These are phyloP conservation scores for Lycium barbarum DNA, from an alignment of 257 asterid species.

Conservation along the genomic window DNA sequence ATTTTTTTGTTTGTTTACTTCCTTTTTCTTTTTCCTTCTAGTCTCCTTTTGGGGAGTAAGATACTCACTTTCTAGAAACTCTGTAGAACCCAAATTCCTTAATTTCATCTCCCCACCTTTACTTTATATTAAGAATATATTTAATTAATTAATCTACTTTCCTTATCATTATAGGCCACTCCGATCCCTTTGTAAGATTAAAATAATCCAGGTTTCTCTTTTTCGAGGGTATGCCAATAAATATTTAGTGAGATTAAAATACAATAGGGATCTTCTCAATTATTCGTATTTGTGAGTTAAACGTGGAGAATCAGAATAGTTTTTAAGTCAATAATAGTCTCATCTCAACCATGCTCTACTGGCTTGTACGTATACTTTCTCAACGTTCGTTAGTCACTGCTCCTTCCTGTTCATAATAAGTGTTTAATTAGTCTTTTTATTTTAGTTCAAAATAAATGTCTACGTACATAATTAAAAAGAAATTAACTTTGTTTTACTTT, in stretches of 20 bases:
- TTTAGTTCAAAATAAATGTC: no score
- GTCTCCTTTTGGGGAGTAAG: conserved; percentile 52
- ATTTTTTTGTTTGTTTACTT: background rate
- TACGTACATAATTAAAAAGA: no score
- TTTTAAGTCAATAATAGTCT: no score
- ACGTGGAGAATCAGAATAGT: background rate
- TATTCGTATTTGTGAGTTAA: background rate
- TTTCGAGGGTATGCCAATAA: background rate
- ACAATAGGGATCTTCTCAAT: background rate
- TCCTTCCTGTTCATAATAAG: no score
- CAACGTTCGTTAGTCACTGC: background rate
- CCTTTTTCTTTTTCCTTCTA: conserved; percentile 24
- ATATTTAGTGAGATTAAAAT: background rate
- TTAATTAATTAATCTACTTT: background rate
- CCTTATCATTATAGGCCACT: conserved; percentile 6
- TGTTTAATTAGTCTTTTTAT: no score
- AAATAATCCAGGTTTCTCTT: background rate
- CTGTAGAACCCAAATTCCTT: conserved; percentile 19
- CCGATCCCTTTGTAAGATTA: background rate
- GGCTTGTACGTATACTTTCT: background rate
- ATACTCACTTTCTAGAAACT: conserved; percentile 41
- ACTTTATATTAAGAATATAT: background rate
- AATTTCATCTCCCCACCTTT: background rate
- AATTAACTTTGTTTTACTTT: no score
- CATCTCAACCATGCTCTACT: background rate